These are phyloP conservation scores for Podaxis carcinomalis DNA, from an alignment of 768 basidiomycete genomes.

Conservation along the genomic window DNA sequence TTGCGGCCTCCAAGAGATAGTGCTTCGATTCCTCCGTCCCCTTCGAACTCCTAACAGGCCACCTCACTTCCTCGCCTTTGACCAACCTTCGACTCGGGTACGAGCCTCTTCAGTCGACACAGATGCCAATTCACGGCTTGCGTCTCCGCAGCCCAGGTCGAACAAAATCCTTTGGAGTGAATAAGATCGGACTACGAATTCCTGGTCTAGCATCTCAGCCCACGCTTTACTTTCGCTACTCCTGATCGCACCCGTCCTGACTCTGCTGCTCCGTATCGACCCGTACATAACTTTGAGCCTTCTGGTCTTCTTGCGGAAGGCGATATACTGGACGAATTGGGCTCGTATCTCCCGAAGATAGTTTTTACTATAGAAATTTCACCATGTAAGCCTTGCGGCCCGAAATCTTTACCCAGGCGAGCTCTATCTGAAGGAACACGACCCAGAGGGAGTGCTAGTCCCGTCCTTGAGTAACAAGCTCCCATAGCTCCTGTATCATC, in stretches of 20 bases:
- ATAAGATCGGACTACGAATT: not conserved
- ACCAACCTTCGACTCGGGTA: conserved; percentile 34
- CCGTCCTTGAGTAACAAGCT: conserved; percentile 1
- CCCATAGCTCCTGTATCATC: conserved; percentile 1
- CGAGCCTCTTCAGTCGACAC: not conserved
- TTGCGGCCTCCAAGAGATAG: conserved; percentile 76
- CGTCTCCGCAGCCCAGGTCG: not conserved
- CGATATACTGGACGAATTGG: not conserved
- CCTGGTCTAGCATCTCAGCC: not conserved
- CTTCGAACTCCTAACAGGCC: conserved; percentile 28
- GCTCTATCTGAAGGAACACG: not conserved
- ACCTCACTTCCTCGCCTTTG: conserved; percentile 65
- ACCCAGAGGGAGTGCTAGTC: not conserved
- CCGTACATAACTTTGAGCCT: not conserved
- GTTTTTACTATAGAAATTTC: not conserved
- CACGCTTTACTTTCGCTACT: not conserved
- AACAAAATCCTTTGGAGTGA: not conserved
- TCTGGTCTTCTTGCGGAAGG: not conserved
- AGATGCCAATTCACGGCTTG: not conserved
- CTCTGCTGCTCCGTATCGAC: not conserved
- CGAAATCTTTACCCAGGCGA: conserved; percentile 21
- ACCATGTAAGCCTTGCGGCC: conserved; percentile 20
- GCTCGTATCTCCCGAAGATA: not conserved
- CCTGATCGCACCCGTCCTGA: not conserved
- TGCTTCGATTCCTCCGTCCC: conserved; percentile 53